Evolutionary conservation across 2,329 filamentous ascomycete genomes (phyloP), one percentile per base, ranked within the genome.

Genomic region (Pleomassaria siparia): DNA sequence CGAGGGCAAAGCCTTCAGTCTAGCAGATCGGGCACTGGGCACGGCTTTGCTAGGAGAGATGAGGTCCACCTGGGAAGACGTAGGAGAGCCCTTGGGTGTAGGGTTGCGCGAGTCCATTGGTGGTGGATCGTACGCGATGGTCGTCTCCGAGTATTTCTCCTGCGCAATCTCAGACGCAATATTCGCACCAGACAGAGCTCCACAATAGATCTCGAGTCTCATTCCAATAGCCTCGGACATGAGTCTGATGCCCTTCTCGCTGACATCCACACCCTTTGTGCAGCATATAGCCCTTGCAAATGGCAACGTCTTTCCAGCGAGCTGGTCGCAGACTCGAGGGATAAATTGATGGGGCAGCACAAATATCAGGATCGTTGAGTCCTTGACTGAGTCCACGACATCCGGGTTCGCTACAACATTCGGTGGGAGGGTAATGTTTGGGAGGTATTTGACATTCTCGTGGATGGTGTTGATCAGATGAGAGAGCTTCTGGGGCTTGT

Each of bases 341-440:
- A 99, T 96, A 72, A 99, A 99, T 73, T 96, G 90, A 75, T 99
- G 94, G 22, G 94, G 88, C 48, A 96, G 81, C 76, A 97, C 97
- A 81, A 99, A 99, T 69, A 99, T 80, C 54, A 99, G 83, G 54
- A 99, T 89, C 21, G 89, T 89, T 21, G 91, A 88, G 71, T 88
- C 84, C 65, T 85, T 84, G 67, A 94, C 92, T 15, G 94, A 83
- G 51, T 91, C 88, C 53, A 82, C 76, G 46, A 95, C 77, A 22
- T 89, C 88, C 15, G 91, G 87, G 70, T 94, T 94, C 59, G 91
- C 91, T 59, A 91, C 73, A 47, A 96, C 76, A 71, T 99, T 99
- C 51, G 78, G 64, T 3, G 94, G 94, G 2, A 99, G 82, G 25
- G 80, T 76, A 66, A 99, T 88, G 62, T 84, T 84, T n/a, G 92